Evolutionary conservation across 148 eudicot species (phyloP).

Genomic region (Rheum nobile): DNA sequence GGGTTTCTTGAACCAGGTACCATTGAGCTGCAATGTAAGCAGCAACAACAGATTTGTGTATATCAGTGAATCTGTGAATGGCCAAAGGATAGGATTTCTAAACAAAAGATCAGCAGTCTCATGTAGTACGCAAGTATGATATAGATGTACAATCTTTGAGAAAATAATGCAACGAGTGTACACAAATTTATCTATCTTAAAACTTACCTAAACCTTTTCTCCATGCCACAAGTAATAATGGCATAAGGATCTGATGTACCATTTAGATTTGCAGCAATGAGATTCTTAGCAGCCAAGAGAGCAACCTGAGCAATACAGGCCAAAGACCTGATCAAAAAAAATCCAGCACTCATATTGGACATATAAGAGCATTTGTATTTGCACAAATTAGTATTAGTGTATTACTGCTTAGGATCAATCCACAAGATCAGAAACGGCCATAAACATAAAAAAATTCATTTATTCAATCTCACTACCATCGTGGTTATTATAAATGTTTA

Average conservation of each 20-base stretch:
- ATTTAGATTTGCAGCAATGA: slow-evolving; percentile 72
- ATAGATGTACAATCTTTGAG: background rate
- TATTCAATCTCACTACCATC: background rate
- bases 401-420: background rate
- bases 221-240: slow-evolving; percentile 72
- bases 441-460: background rate
- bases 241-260: slow-evolving; percentile 98
- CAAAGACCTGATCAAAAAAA: background rate
- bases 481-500: background rate
- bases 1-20: slow-evolving; percentile 97
- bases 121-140: background rate
- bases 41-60: background rate
- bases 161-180: background rate
- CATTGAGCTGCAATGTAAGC: slow-evolving; percentile 62
- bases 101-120: background rate
- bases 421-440: background rate
- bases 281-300: slow-evolving; percentile 85
- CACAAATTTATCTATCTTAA: slow-evolving; percentile 1
- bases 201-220: slow-evolving; percentile 87
- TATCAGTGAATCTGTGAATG: too few species aligned
- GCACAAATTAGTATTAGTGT: background rate
- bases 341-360: background rate
- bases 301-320: slow-evolving; percentile 42
- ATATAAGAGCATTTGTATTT: background rate
- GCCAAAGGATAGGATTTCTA: background rate